Conservation (phyloP, 2,329 filamentous ascomycete species). For the Meredithiella fracta region DNA sequence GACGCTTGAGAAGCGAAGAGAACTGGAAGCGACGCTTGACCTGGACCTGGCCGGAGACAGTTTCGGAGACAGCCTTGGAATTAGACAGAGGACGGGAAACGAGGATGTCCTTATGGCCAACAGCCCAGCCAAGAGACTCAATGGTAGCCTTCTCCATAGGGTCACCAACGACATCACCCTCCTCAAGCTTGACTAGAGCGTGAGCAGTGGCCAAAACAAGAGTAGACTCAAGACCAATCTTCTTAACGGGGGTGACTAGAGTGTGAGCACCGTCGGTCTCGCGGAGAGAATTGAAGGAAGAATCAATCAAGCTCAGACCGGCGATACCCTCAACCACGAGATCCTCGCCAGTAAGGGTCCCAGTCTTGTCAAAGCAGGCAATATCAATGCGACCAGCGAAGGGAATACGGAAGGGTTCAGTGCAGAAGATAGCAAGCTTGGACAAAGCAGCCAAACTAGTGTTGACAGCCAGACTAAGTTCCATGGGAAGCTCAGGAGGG, state of each 20-base stretch:
- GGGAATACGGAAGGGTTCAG: slow-evolving; percentile 94
- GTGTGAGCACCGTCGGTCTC: slow-evolving; percentile 73
- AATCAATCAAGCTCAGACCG: slow-evolving; percentile 53
- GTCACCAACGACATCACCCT: slow-evolving; percentile 92
- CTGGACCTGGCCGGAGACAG: slow-evolving; percentile 61
- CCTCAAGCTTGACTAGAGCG: slow-evolving; percentile 86
- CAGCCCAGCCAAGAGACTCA: slow-evolving; percentile 71
- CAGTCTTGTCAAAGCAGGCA: slow-evolving; percentile 97
- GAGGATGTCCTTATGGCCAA: slow-evolving; percentile 79
- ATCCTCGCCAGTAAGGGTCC: slow-evolving; percentile 90
- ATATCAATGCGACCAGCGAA: slow-evolving; percentile 90
- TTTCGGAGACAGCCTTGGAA: slow-evolving; percentile 22
- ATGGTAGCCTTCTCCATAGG: slow-evolving; percentile 98
- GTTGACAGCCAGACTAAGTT: slow-evolving; percentile 91
- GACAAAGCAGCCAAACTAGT: slow-evolving; percentile 88
- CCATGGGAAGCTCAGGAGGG: slow-evolving; percentile 96
- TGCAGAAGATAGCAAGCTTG: slow-evolving; percentile 95
- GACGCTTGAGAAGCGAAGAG: slow-evolving; percentile 86
- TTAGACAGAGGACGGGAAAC: slow-evolving; percentile 44
- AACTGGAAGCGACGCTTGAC: slow-evolving; percentile 97
- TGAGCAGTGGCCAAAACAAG: slow-evolving; percentile 89
- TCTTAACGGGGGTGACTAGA: slow-evolving; percentile 52
- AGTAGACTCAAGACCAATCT: slow-evolving; percentile 66
- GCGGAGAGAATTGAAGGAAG: slow-evolving; percentile 44
- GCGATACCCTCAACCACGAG: slow-evolving; percentile 94